Base-by-base conservation (phyloP, 1,284 basidiomycete species). In the Cystobasidium slooffiae region DNA sequence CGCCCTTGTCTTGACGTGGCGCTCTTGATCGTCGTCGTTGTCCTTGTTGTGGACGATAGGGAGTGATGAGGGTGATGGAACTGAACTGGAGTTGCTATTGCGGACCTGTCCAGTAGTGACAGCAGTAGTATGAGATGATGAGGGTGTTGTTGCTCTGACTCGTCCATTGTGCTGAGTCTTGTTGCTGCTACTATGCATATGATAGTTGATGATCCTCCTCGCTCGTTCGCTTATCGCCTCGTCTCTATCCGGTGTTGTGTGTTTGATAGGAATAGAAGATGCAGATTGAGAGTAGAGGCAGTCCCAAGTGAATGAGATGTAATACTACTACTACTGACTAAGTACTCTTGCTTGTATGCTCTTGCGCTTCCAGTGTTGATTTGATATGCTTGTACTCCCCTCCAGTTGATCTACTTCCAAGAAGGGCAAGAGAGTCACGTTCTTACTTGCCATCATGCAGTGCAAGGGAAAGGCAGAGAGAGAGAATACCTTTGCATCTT, bases 131-230 rank as follows among this genome's bases (percentile, higher is more conserved):
- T 6, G 7, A 6, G 37, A 20, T 12, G 49, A 16, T 24, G 64
- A 12, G 0, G 49, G 43, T 31, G 64, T 6, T 12, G 64, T 41
- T 39, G 51, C 22, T 66, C 64, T 20, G 39, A 43, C 37, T 53
- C 64, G 64, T 66, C 49, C 64, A 66, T 66, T 31, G 31, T 31
- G 31, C 31, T 31, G 31, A 31, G 31, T 3, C 6, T 37, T 8
- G 20, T 46, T 51, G 49, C 37, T 66, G 63, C 64, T 66, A 49
- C 64, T 66, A 20, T 51, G 64, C 64, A 66, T 66, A 66, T 51
- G 37, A 20, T 20, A 6, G 10, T 47, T 51, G 64, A 37, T 51
- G 9, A 18, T 43, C 37, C 14, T n/a, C 20, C 56, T 14, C 39
- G 37, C 56, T 41, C 16, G 24, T 6, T 24, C 53, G 16, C 53